phyloP scores from a whole-genome alignment of 2,329 filamentous ascomycete species.

The Knoxdaviesia proteae region DNA sequence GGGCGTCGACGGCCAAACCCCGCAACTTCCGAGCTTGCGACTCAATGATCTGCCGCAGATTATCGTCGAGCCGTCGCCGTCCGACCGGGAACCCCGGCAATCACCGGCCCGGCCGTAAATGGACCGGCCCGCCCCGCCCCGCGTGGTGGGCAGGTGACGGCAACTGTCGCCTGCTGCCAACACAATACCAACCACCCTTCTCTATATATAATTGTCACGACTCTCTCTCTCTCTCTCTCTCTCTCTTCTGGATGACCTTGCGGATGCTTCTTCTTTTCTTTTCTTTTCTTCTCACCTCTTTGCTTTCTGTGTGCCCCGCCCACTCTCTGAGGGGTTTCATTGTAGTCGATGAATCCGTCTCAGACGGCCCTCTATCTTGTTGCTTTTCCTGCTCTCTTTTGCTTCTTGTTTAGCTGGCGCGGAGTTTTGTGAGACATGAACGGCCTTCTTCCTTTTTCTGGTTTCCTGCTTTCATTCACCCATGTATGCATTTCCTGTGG shows the following conservation, averaged over 20 bases:
- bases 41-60: constrained; percentile 32
- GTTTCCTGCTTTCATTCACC: background rate
- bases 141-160: background rate
- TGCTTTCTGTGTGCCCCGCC: background rate
- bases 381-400: background rate
- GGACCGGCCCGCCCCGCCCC: background rate
- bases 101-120: background rate
- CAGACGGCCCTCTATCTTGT: no score
- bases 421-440: background rate
- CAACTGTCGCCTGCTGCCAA: background rate
- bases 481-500: no score
- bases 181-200: background rate
- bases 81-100: constrained; percentile 8
- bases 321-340: no score
- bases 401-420: background rate
- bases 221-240: background rate
- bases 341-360: no score
- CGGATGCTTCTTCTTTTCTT: background rate
- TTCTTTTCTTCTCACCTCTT: background rate
- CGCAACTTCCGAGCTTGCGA: constrained; percentile 29
- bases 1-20: no score
- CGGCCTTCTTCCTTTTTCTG: background rate
- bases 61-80: constrained; percentile 31
- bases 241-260: background rate
- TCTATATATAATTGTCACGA: background rate